phyloP scores from a whole-genome alignment of 805 yeast genomes.

The Saccharomycopsis sp. region DNA sequence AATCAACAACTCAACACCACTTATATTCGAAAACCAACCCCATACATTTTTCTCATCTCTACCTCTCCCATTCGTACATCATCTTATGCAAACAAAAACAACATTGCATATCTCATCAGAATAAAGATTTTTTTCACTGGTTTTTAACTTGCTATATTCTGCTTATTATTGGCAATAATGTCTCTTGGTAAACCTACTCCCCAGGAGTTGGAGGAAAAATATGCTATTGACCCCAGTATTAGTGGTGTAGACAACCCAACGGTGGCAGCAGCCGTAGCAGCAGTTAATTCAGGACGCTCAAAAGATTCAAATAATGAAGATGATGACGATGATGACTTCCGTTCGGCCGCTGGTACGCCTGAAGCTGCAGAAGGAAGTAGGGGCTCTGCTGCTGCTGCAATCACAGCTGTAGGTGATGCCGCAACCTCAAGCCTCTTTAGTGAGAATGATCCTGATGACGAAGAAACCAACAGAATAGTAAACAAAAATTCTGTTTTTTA shows the following conservation, averaged over 20 bases:
- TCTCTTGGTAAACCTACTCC: neutral
- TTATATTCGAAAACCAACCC: neutral
- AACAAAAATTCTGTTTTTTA: constrained; percentile 1
- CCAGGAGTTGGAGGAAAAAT: neutral
- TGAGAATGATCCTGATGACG: neutral
- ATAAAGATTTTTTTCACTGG: neutral
- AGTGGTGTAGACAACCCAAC: neutral
- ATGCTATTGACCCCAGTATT: neutral
- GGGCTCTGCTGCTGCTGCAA: neutral
- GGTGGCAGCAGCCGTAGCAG: neutral
- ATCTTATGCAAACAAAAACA: neutral
- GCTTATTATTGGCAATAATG: neutral
- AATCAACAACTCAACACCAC: neutral
- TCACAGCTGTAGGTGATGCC: neutral
- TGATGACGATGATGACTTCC: constrained; percentile 7
- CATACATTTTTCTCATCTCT: neutral
- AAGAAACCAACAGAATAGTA: neutral
- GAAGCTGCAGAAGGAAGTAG: neutral
- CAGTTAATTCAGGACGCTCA: neutral
- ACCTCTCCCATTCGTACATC: neutral
- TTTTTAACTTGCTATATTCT: neutral
- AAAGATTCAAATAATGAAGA: neutral
- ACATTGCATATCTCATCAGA: neutral
- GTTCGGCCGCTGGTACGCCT: constrained; percentile 8
- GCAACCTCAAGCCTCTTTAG: neutral